These are phyloP conservation scores for Xylaria multiplex DNA, from an alignment of 2,329 filamentous ascomycete genomes.

Conservation along the genomic window DNA sequence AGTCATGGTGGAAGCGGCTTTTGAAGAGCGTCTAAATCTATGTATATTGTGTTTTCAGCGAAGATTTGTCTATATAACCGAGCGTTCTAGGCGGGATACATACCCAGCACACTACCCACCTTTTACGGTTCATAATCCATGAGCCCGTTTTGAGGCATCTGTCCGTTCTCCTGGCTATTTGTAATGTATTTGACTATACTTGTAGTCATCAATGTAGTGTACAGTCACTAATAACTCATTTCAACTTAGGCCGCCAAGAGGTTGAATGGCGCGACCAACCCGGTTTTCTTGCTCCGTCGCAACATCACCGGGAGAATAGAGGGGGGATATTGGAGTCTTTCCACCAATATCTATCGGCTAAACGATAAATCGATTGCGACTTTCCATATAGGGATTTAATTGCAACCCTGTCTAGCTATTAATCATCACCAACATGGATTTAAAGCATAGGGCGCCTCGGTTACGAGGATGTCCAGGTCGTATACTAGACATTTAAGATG, in stretches of 20 bases:
- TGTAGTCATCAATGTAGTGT: constrained; percentile 1
- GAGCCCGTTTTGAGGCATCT: neutral
- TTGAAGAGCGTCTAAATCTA: constrained; percentile 54
- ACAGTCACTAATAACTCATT: neutral
- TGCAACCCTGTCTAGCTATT: constrained; percentile 11
- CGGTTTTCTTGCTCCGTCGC: neutral
- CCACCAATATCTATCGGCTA: constrained; percentile 34
- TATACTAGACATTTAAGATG: constrained; percentile 5
- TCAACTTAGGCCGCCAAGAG: neutral
- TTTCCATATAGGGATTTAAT: constrained; percentile 11
- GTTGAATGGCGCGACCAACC: neutral
- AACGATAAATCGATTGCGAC: constrained; percentile 16
- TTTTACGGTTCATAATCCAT: neutral
- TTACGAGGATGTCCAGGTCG: neutral
- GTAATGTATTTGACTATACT: neutral
- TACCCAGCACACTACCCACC: constrained; percentile 14
- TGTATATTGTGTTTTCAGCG: too few species aligned
- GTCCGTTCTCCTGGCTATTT: neutral
- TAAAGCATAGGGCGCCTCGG: neutral
- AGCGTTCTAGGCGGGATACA: constrained; percentile 11
- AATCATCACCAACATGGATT: neutral
- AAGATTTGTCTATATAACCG: too few species aligned
- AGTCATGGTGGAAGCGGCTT: constrained; percentile 57
- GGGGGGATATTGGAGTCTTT: constrained; percentile 30
- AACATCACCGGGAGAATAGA: constrained; percentile 22